Conservation (phyloP, 768 basidiomycete genomes). For the Roridomyces roridus region DNA sequence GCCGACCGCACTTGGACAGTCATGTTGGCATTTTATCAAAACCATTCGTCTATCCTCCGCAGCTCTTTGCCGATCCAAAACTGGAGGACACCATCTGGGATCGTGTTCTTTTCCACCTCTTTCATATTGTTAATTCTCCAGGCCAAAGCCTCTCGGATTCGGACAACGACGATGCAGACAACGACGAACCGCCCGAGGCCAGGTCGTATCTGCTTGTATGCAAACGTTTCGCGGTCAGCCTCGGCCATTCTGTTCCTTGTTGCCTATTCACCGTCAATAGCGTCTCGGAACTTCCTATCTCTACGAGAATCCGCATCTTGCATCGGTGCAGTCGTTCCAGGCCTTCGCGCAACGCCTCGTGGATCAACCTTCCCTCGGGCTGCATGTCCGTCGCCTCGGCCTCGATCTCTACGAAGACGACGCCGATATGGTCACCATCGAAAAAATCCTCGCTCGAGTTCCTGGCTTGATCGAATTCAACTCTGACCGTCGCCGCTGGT, state of each 20-base stretch:
- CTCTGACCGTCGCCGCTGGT: no score
- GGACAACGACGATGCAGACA: no score
- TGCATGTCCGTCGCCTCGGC: neutral
- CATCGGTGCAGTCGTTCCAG: fast-evolving
- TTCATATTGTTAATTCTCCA: no score
- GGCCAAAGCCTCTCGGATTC: no score
- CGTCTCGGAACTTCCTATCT: slow-evolving; percentile 1
- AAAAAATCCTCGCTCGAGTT: no score
- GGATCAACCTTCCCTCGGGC: neutral
- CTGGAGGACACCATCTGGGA: slow-evolving; percentile 12
- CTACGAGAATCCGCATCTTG: neutral
- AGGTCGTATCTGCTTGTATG: slow-evolving; percentile 7
- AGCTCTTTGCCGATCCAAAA: neutral
- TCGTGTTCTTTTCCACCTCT: neutral
- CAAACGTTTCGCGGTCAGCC: slow-evolving; percentile 7
- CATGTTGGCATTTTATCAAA: neutral
- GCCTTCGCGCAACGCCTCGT: neutral
- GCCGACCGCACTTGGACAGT: neutral
- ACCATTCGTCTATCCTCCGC: neutral
- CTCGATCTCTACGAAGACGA: neutral
- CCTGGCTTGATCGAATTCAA: no score
- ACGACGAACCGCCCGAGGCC: no score
- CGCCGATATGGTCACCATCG: neutral
- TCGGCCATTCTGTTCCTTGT: neutral
- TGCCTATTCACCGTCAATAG: neutral